A percentile compares a stretch with the other conserved stretches of the same genome.
phyloP scores from a whole-genome alignment of 345 rosid species.

The Alliaria petiolata region DNA sequence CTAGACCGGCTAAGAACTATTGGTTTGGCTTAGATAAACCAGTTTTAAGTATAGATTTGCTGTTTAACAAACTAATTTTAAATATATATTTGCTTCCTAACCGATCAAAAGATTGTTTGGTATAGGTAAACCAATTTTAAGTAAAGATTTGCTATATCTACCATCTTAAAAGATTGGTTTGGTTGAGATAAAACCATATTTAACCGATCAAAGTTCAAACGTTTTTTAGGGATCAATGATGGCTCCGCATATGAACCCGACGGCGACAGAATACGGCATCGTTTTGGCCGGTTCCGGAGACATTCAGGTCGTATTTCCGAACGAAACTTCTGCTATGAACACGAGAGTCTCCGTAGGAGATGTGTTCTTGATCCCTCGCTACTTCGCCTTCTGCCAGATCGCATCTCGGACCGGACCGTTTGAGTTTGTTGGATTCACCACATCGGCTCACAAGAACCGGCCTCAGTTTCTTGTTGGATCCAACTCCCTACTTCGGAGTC shows the following conservation, averaged over 20 bases:
- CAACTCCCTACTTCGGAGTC: constrained; percentile 47
- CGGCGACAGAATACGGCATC: constrained; percentile 78
- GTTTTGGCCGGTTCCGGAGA: constrained; percentile 63
- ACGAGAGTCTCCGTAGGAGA: constrained; percentile 53
- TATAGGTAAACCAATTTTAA: not conserved
- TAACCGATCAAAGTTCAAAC: too few species aligned
- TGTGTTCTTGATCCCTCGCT: constrained; percentile 79
- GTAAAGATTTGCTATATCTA: not conserved
- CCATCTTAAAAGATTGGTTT: not conserved
- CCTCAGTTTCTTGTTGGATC: constrained; percentile 81
- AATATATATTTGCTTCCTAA: not conserved
- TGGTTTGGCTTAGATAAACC: not conserved
- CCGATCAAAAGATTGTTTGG: not conserved
- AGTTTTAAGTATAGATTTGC: not conserved
- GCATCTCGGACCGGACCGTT: constrained; percentile 58
- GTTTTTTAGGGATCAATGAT: constrained; percentile 86
- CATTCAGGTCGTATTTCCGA: constrained; percentile 66
- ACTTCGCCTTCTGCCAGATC: constrained; percentile 82
- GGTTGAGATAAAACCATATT: not conserved
- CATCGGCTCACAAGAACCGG: constrained; percentile 65
- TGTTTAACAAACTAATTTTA: too few species aligned
- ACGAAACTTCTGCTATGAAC: constrained; percentile 67
- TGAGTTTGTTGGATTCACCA: constrained; percentile 84
- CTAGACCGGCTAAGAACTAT: not conserved
- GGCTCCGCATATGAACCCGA: constrained; percentile 93